Evolutionary conservation across 2,329 filamentous ascomycete species (phyloP), one percentile per base, ranked within the genome.

Genomic region (Nemania bipapillata): DNA sequence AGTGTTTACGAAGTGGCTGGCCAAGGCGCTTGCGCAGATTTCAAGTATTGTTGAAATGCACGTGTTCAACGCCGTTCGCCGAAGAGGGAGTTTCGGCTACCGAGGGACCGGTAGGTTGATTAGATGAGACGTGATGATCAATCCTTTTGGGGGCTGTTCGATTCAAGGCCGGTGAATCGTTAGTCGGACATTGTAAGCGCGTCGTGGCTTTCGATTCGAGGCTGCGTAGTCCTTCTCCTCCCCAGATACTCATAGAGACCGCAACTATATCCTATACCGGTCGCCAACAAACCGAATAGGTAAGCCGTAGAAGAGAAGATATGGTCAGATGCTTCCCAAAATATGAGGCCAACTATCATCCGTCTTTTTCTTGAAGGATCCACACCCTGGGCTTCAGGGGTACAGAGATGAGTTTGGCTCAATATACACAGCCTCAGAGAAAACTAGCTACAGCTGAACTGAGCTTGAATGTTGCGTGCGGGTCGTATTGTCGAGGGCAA

Each of bases 301-400:
- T 32, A 32, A 53, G 37, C 40, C 45, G 42, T 37, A n/a, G 56
- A 22, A 37, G 62, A 42, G 37, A 52, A 22, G 53, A 66, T 59
- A 63, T 65, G 66, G 49, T 61, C 60, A 60, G 68, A 65, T 58
- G 45, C 59, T 53, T 65, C 40, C 58, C 57, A 30, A 45, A 45
- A 57, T 65, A 69, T 65, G 61, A 65, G 67, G 54, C 37, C 59
- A 60, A 68, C 54, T 69, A 67, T 66, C 65, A 26, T 62, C 47
- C 54, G 57, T 71, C 56, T 63, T 63, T 55, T n/a, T 72, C 56
- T 40, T 60, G 55, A 61, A 67, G 66, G 69, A 69, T 70, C 55
- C 66, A 54, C 55, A 69, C 58, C 66, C 68, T 32, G 57, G 64
- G 54, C 54, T 61, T 68, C 66, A 71, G 69, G 66, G 69, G 65